phyloP scores from a whole-genome alignment of 768 basidiomycete species.

The Lentinula detonsa region DNA sequence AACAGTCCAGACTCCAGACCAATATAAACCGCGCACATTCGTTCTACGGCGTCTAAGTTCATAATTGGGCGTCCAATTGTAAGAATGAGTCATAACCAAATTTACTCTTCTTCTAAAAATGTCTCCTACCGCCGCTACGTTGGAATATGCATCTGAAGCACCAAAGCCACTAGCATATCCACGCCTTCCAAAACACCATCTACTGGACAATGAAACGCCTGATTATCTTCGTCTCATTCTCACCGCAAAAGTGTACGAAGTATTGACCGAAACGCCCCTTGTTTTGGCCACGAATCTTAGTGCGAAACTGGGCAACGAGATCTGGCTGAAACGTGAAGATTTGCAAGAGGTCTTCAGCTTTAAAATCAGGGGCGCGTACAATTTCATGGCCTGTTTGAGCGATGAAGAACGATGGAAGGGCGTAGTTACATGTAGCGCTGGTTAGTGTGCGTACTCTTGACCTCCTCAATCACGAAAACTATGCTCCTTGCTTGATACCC shows the following conservation, averaged over 20 bases:
- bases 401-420: slow-evolving; percentile 96
- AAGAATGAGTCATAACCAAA: not conserved
- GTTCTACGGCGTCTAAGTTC: too few relatives aligned
- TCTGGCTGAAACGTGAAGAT: slow-evolving; percentile 97
- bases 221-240: slow-evolving; percentile 88
- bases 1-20: too few relatives aligned
- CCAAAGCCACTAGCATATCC: slow-evolving; percentile 63
- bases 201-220: slow-evolving; percentile 63
- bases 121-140: slow-evolving; percentile 39
- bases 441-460: slow-evolving; percentile 62
- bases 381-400: slow-evolving; percentile 88
- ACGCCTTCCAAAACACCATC: slow-evolving; percentile 57
- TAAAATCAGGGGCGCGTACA: slow-evolving; percentile 98
- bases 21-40: too few relatives aligned
- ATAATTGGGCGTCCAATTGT: not conserved
- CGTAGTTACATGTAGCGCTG: slow-evolving; percentile 96
- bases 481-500: slow-evolving; percentile 5
- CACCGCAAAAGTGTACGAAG: slow-evolving; percentile 86
- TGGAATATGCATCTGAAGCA: slow-evolving; percentile 67
- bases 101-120: slow-evolving; percentile 16
- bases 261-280: slow-evolving; percentile 85
- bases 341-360: slow-evolving; percentile 97
- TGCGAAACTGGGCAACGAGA: slow-evolving; percentile 81
- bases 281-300: slow-evolving; percentile 85
- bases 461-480: slow-evolving; percentile 5